A percentile compares a stretch with the other conserved stretches of the same genome.
Evolutionary conservation across 2,329 filamentous ascomycete species (phyloP).

Genomic region (Alternaria arbusti): DNA sequence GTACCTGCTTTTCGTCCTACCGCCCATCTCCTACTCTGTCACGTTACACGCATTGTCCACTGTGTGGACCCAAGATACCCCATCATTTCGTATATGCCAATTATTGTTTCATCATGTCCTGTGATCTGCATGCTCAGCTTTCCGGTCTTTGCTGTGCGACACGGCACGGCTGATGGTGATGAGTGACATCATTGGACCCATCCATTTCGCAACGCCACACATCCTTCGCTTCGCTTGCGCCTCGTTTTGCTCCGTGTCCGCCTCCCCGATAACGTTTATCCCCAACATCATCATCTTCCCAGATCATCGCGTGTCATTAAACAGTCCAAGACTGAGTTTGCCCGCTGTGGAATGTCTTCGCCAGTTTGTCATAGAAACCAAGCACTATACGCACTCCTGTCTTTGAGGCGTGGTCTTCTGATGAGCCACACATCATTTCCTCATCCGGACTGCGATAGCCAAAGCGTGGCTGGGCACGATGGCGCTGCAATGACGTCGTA

Average conservation of each 20-base stretch:
- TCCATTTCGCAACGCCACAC: constrained; percentile 11
- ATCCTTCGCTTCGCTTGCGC: constrained; percentile 9
- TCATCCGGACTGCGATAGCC: constrained; percentile 9
- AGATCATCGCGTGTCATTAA: neutral
- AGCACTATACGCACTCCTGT: neutral
- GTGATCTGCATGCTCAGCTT: constrained; percentile 3
- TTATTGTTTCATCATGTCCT: constrained; percentile 1
- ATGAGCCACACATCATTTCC: constrained; percentile 26
- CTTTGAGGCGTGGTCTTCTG: constrained; percentile 12
- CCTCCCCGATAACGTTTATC: constrained; percentile 7
- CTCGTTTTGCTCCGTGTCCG: constrained; percentile 2
- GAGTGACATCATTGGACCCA: constrained; percentile 22
- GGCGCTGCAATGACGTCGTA: constrained; percentile 21
- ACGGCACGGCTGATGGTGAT: constrained; percentile 15
- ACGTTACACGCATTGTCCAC: constrained; percentile 6
- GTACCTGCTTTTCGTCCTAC: constrained; percentile 5
- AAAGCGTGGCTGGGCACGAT: constrained; percentile 20
- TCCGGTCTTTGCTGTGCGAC: constrained; percentile 6
- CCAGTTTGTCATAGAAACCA: neutral
- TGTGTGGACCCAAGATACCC: constrained; percentile 9
- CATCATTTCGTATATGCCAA: neutral
- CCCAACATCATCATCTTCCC: neutral
- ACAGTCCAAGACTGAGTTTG: constrained; percentile 2
- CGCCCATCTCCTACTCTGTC: neutral
- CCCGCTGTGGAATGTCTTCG: neutral